A percentile compares a stretch with the other conserved stretches of the same genome.
Evolutionary conservation across 202 grass and related monocot genomes (phyloP).

Genomic region (Saccharum hybrid): DNA sequence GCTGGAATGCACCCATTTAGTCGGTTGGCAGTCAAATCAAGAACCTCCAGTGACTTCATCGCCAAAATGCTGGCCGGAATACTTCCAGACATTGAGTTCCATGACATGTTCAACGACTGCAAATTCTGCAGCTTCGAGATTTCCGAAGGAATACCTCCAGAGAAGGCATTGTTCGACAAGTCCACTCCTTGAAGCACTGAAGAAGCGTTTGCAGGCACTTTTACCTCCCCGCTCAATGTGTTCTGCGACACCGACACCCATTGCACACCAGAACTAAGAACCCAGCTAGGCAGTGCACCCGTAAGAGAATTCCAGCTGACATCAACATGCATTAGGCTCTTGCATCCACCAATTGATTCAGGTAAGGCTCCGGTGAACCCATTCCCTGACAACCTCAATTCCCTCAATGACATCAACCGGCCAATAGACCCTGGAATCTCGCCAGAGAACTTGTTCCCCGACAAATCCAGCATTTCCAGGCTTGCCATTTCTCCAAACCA

Average conservation of each 20-base stretch:
- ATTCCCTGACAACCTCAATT: constrained; percentile 79
- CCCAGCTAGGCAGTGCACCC: constrained; percentile 72
- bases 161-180: constrained; percentile 89
- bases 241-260: constrained; percentile 78
- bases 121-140: constrained; percentile 65
- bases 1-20: constrained; percentile 73
- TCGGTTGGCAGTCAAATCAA: constrained; percentile 77
- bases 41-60: constrained; percentile 75
- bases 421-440: constrained; percentile 79
- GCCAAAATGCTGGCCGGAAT: constrained; percentile 60
- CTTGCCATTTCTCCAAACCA: constrained; percentile 84
- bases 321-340: constrained; percentile 70
- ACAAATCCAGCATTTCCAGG: constrained; percentile 81
- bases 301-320: constrained; percentile 86
- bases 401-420: constrained; percentile 63
- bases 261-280: constrained; percentile 67
- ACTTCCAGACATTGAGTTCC: constrained; percentile 66
- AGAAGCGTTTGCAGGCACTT: constrained; percentile 58
- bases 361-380: constrained; percentile 78
- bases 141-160: constrained; percentile 65
- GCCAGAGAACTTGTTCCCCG: constrained; percentile 70
- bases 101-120: constrained; percentile 78
- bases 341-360: constrained; percentile 66
- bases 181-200: constrained; percentile 64
- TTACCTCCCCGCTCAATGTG: constrained; percentile 68